Base-by-base conservation (phyloP, 2,329 filamentous ascomycete genomes). In the Tricladium varicosporioides region DNA sequence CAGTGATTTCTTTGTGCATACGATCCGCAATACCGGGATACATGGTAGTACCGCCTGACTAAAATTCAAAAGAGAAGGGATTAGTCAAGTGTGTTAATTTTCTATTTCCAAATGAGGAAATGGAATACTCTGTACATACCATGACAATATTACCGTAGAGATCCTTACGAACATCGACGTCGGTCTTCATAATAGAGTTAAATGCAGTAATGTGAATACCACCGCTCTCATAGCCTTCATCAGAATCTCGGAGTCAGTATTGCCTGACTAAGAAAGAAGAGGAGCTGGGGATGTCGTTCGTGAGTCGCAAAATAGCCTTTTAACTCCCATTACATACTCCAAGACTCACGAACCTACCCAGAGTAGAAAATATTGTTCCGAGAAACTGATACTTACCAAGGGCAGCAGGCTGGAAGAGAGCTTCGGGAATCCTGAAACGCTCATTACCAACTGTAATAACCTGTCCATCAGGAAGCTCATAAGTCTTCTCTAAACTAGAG, bases 131-230 rank as follows among this genome's bases (percentile, higher is more conserved):
- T n/a, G n/a, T n/a, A 82, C 91, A 69, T 88, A 97, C 92, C 94
- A 97, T 97, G 83, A 99, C 94, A 76, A 99, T 97, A 89, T 99
- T 99, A 79, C 92, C 92, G 81, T 99, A 99, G 70, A 99, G 88
- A 80, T 97, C 94, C 88, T 97, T 97, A 84, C 94, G 91, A 80
- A 99, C 94, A 79, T 99, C 94, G 79, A 99, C 92, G 80, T 99
- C 94, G 80, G 93, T 97, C 90, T 99, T 99, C 92, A 97, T 97
- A 88, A 99, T 97, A 73, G 94, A 97, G 89, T 97, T 97, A 91
- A 97, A 97, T 72, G 94, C 97, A 76, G 93, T 97, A 76, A 96
- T 92, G 83, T 97, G 94, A 81, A 99, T 97, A 81, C 94, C 94
- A 75, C 93, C 93, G 78, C 87, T 92, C 82, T 99, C 94, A 74